Evolutionary conservation across 306 rosid genomes (phyloP).

Genomic region (Rubus idaeus): DNA sequence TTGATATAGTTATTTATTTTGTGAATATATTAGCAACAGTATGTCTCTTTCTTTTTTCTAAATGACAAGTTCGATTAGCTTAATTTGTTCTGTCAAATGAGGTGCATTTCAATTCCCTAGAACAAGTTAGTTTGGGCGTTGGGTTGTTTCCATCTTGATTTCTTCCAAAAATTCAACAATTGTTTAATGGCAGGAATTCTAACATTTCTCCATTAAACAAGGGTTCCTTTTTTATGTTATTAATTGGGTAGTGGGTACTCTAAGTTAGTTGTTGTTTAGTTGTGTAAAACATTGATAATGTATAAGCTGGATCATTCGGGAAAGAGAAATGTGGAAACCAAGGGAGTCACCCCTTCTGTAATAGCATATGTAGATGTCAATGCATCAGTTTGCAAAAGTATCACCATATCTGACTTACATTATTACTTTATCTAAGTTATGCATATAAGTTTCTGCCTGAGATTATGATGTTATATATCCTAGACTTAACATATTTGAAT

Average conservation of each 20-base stretch:
- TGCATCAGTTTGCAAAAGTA: neutral
- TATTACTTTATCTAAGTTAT: neutral
- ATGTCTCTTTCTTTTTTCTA: no score
- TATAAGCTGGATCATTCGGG: neutral
- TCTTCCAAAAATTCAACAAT: no score
- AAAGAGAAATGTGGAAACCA: neutral
- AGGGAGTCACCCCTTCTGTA: neutral
- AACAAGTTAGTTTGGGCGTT: no score
- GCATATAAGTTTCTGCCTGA: neutral
- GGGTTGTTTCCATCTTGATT: no score
- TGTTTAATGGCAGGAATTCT: no score
- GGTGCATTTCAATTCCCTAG: no score
- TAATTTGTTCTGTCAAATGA: no score
- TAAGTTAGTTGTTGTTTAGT: neutral
- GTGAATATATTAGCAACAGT: no score
- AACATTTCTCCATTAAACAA: no score
- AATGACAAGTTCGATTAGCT: no score
- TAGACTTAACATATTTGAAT: neutral
- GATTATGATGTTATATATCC: neutral
- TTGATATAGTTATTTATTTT: no score
- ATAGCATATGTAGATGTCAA: neutral
- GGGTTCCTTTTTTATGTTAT: no score
- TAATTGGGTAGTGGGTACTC: neutral
- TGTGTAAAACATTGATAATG: neutral
- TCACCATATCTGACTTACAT: neutral